phyloP scores from a whole-genome alignment of 441 rosid genomes.

The Populus hybrid region DNA sequence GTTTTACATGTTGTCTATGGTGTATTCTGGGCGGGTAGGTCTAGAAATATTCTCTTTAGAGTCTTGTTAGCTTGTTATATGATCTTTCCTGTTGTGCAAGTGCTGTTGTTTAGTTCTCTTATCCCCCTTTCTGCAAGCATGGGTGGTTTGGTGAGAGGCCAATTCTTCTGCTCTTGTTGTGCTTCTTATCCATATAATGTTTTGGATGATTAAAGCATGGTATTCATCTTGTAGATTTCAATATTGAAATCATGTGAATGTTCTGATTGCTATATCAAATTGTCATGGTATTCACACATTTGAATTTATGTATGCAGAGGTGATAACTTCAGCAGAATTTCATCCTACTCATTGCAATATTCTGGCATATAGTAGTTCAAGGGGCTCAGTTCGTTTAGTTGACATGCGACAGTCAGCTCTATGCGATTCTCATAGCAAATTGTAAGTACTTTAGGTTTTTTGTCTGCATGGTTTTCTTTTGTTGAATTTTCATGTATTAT shows the following conservation, averaged over 20 bases:
- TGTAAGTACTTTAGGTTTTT: conserved; percentile 35
- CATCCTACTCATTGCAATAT: conserved; percentile 83
- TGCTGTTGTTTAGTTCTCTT: not conserved
- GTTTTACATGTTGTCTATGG: not conserved
- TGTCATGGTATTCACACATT: not conserved
- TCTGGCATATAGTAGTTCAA: conserved; percentile 88
- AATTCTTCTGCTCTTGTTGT: not conserved
- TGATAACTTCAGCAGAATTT: conserved; percentile 90
- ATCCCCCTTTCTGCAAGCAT: not conserved
- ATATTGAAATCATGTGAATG: not conserved
- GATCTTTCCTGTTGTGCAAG: not conserved
- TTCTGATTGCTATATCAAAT: not conserved
- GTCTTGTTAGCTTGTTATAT: conserved; percentile 1
- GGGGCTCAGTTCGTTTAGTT: conserved; percentile 79
- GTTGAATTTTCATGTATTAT: not conserved
- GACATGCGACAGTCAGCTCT: conserved; percentile 92
- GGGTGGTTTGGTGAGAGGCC: not conserved
- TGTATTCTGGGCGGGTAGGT: not conserved
- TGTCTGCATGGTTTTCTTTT: not conserved
- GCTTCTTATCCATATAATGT: not conserved
- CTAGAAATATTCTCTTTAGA: not conserved
- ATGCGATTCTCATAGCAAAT: conserved; percentile 58
- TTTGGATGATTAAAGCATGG: not conserved
- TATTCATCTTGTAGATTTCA: not conserved
- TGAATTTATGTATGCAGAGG: conserved; percentile 56